Percentiles rank a stretch among this genome's conserved stretches.
These are phyloP conservation scores for Aureobasidium lini DNA, from an alignment of 2,329 filamentous ascomycete genomes.

Conservation along the genomic window DNA sequence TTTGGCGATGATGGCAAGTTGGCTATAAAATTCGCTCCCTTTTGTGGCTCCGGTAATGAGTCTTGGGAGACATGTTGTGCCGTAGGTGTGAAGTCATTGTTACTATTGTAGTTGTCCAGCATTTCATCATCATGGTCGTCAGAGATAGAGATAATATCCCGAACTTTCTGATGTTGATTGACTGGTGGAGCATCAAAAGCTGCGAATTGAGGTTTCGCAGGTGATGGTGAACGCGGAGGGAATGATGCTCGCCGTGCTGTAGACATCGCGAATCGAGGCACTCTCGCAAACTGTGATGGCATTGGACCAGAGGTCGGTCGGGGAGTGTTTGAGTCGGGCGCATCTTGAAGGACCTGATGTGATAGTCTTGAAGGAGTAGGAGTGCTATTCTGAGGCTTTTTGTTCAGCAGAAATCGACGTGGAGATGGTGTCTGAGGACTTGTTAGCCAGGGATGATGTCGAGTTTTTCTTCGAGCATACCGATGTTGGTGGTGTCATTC, in stretches of 20 bases:
- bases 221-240: slow-evolving; percentile 8
- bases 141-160: slow-evolving; percentile 17
- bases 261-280: slow-evolving; percentile 6
- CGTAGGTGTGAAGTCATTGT: slow-evolving; percentile 16
- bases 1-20: slow-evolving; percentile 24
- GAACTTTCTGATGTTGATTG: slow-evolving; percentile 21
- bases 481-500: neutral
- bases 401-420: slow-evolving; percentile 3
- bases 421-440: neutral
- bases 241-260: neutral
- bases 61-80: neutral
- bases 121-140: slow-evolving; percentile 22
- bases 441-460: neutral
- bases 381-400: neutral
- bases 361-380: neutral
- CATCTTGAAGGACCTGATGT: neutral
- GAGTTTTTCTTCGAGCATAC: neutral
- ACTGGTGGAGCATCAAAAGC: neutral
- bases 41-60: neutral
- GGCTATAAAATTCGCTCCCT: slow-evolving; percentile 3
- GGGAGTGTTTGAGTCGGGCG: neutral
- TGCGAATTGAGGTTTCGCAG: neutral
- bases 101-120: slow-evolving; percentile 20
- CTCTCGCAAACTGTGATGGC: slow-evolving; percentile 1
- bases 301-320: slow-evolving; percentile 1